phyloP scores from a whole-genome alignment of 2,329 filamentous ascomycete species.

The Paecilomyces sp. region DNA sequence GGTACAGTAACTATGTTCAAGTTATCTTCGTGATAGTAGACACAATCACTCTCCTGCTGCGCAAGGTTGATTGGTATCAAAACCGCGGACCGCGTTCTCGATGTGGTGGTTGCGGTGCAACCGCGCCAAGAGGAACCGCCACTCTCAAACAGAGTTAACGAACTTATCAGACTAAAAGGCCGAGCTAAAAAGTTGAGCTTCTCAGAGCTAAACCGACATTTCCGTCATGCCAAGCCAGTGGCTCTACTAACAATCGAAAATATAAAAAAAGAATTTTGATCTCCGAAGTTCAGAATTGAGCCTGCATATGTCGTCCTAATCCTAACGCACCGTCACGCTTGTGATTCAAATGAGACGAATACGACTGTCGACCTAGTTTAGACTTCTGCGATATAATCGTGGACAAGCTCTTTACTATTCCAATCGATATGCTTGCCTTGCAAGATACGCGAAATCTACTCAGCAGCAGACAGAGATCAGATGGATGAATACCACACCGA shows the following conservation, averaged over 20 bases:
- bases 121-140: constrained; percentile 3
- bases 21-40: background rate
- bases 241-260: background rate
- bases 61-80: background rate
- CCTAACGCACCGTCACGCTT: background rate
- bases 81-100: background rate
- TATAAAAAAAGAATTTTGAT: background rate
- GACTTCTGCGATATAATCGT: constrained; percentile 4
- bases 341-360: background rate
- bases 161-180: background rate
- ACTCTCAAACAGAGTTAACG: background rate
- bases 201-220: background rate
- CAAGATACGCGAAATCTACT: constrained; percentile 15
- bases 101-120: constrained; percentile 23
- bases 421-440: constrained; percentile 24
- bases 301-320: background rate
- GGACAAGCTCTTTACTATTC: constrained; percentile 11
- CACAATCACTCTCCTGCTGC: background rate
- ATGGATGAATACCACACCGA: constrained; percentile 49
- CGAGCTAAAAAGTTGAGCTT: background rate
- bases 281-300: background rate
- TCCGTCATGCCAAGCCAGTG: background rate
- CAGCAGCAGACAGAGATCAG: constrained; percentile 35
- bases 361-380: background rate
- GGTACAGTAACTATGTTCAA: background rate